A percentile compares a stretch with the other conserved stretches of the same genome.
phyloP scores from a whole-genome alignment of 2,329 filamentous ascomycete genomes.

The Hortaea sp. region DNA sequence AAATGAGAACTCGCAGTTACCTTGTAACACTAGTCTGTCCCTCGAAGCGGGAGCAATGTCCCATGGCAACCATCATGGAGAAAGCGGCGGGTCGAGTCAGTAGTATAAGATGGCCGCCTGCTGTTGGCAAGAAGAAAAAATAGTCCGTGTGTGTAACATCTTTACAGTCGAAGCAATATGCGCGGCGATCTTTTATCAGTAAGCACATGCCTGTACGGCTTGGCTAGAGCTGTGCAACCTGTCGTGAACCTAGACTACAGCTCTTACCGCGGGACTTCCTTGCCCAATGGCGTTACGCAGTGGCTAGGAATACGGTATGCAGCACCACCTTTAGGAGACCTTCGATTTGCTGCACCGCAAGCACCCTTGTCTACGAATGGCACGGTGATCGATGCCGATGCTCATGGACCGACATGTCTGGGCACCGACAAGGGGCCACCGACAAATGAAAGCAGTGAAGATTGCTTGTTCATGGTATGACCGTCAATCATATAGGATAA shows the following conservation, averaged over 20 bases:
- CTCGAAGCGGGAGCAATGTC: too few species aligned
- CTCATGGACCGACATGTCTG: conserved; percentile 32
- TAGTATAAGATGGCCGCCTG: too few species aligned
- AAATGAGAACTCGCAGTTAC: too few species aligned
- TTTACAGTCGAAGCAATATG: too few species aligned
- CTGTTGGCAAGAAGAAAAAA: too few species aligned
- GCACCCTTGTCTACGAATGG: conserved; percentile 44
- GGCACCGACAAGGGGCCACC: background rate
- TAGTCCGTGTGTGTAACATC: too few species aligned
- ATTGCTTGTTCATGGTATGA: conserved; percentile 49
- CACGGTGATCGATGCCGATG: conserved; percentile 42
- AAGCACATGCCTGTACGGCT: too few species aligned
- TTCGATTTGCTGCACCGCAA: conserved; percentile 58
- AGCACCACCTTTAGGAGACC: conserved; percentile 52
- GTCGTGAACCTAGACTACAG: conserved; percentile 57
- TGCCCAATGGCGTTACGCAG: conserved; percentile 50
- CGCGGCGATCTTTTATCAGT: too few species aligned
- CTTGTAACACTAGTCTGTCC: too few species aligned
- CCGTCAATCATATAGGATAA: too few species aligned
- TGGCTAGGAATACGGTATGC: conserved; percentile 72
- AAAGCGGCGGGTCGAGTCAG: too few species aligned
- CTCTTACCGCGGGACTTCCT: conserved; percentile 49
- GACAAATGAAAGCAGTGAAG: conserved; percentile 38
- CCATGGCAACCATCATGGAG: too few species aligned
- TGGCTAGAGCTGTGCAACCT: conserved; percentile 25